A percentile compares a stretch with the other conserved stretches of the same genome.
These are phyloP conservation scores for Wickerhamiella nectarea DNA, from an alignment of 805 yeast genomes.

Conservation along the genomic window DNA sequence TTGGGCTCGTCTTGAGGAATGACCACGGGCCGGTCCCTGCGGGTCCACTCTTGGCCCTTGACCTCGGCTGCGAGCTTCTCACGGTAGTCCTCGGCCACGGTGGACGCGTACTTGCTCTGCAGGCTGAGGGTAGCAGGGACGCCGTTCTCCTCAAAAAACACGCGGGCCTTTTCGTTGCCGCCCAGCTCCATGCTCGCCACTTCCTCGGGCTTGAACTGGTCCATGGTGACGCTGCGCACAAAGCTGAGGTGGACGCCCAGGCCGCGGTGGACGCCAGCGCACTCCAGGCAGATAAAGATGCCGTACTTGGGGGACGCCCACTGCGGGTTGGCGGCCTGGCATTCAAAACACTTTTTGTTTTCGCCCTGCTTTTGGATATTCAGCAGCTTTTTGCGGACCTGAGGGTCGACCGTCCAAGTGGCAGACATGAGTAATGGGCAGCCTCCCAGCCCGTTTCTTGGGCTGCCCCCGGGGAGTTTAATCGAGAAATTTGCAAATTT, in stretches of 20 bases:
- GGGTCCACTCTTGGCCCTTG: slow-evolving; percentile 57
- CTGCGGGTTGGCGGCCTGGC: slow-evolving; percentile 92
- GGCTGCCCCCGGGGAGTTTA: no score
- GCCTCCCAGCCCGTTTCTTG: neutral
- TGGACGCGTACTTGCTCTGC: slow-evolving; percentile 67
- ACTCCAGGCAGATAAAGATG: slow-evolving; percentile 89
- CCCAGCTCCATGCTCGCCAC: slow-evolving; percentile 83
- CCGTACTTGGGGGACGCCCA: slow-evolving; percentile 99
- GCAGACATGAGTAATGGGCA: slow-evolving; percentile 18
- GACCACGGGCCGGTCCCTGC: slow-evolving; percentile 30
- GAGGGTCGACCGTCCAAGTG: slow-evolving; percentile 88
- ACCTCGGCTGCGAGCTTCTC: slow-evolving; percentile 60
- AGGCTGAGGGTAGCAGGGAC: slow-evolving; percentile 51
- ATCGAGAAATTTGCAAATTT: no score
- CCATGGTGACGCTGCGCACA: slow-evolving; percentile 96
- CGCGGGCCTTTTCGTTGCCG: slow-evolving; percentile 66
- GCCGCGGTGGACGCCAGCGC: slow-evolving; percentile 91
- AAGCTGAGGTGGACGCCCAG: slow-evolving; percentile 94
- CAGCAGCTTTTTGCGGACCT: slow-evolving; percentile 50
- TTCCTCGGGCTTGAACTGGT: slow-evolving; percentile 92
- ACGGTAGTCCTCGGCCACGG: slow-evolving; percentile 90
- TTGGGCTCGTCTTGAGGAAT: slow-evolving; percentile 18
- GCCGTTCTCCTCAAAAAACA: slow-evolving; percentile 60
- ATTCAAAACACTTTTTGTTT: slow-evolving; percentile 85
- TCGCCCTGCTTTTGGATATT: slow-evolving; percentile 69